These are phyloP conservation scores for Asclepias syriaca DNA, from an alignment of 257 asterid genomes.

Conservation along the genomic window DNA sequence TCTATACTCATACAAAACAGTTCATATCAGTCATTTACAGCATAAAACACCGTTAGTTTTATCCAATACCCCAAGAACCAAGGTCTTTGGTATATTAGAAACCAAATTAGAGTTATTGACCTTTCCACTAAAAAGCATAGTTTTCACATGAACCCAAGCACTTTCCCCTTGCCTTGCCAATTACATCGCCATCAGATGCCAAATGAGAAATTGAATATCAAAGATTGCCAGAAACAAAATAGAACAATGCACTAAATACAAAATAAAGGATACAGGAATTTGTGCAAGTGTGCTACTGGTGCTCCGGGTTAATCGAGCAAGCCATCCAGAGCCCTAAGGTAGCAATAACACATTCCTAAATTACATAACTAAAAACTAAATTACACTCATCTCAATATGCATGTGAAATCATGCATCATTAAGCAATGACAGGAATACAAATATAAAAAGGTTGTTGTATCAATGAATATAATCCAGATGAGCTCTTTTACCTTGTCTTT, in stretches of 20 bases:
- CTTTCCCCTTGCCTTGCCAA: too few relatives aligned
- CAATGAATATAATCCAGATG: neutral
- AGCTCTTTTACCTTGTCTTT: slow-evolving; percentile 43
- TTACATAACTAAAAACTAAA: neutral
- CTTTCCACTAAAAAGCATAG: neutral
- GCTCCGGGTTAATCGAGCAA: neutral
- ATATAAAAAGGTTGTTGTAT: neutral
- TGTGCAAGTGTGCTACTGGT: neutral
- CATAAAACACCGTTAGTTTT: neutral
- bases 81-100: neutral
- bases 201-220: neutral
- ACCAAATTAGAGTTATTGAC: neutral
- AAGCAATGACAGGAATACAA: neutral
- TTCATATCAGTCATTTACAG: neutral
- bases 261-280: neutral
- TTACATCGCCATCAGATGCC: neutral
- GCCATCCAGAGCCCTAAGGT: neutral
- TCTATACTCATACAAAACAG: neutral
- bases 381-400: neutral
- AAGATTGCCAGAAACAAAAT: neutral
- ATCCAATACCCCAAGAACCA: neutral
- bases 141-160: neutral
- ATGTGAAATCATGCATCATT: slow-evolving; percentile 5
- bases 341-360: neutral
- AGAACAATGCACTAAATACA: neutral